phyloP scores from a whole-genome alignment of 2,329 filamentous ascomycete genomes.

The Plectosphaerella plurivora region DNA sequence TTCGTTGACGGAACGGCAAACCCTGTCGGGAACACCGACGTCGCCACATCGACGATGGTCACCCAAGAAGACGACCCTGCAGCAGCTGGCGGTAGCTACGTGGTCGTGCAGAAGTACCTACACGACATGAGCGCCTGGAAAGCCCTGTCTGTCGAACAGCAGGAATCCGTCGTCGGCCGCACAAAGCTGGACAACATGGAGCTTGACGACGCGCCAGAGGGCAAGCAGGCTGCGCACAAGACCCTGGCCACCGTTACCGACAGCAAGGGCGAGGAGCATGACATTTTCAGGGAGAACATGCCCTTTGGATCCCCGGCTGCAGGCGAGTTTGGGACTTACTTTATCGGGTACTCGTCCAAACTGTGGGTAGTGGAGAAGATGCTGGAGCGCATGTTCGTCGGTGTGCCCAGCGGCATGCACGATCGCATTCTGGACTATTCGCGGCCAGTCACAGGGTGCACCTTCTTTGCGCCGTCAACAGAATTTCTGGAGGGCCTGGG shows the following conservation, averaged over 20 bases:
- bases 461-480: slow-evolving; percentile 48
- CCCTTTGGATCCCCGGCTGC: slow-evolving; percentile 50
- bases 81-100: slow-evolving; percentile 46
- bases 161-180: slow-evolving; percentile 52
- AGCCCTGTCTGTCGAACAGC: slow-evolving; percentile 39
- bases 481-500: slow-evolving; percentile 23
- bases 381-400: slow-evolving; percentile 54
- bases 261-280: slow-evolving; percentile 43
- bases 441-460: slow-evolving; percentile 43
- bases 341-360: slow-evolving; percentile 48
- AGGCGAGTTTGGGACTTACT: slow-evolving; percentile 53
- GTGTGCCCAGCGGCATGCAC: slow-evolving; percentile 46
- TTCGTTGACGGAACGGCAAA: slow-evolving; percentile 60
- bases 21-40: slow-evolving; percentile 40
- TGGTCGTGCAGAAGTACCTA: slow-evolving; percentile 56
- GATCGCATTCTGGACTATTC: slow-evolving; percentile 53
- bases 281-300: slow-evolving; percentile 56
- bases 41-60: slow-evolving; percentile 37
- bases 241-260: slow-evolving; percentile 49
- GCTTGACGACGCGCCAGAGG: slow-evolving; percentile 44
- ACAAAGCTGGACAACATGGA: slow-evolving; percentile 55
- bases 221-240: slow-evolving; percentile 48
- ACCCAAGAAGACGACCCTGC: slow-evolving; percentile 31
- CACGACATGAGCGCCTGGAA: slow-evolving; percentile 47
- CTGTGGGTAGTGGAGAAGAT: slow-evolving; percentile 56